Evolutionary conservation across 2,329 filamentous ascomycete species (phyloP), one percentile per base, ranked within the genome.

Genomic region (Mariannaea elegans): DNA sequence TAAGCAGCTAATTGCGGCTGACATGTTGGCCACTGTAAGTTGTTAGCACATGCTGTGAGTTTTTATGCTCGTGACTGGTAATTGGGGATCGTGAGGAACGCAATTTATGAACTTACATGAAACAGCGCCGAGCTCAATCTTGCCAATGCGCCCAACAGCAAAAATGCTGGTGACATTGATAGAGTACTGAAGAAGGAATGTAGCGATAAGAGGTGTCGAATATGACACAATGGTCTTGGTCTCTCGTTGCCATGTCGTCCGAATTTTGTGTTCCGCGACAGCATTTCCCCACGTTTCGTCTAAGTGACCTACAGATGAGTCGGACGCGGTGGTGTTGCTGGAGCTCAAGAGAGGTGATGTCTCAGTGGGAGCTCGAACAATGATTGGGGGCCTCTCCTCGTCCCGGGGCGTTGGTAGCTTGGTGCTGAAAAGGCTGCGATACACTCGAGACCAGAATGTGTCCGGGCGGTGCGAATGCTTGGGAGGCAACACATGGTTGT

Each of bases 211-310:
- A 1, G 91, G 91, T 27, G 83, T 80, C 2, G 90, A 89, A 73
- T 94, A 94, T 63, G 84, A 82, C 27, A 84, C 79, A 38, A 98
- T 83, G 1, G 93, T 93, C 78, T 94, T 93, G 39, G 90, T 83
- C 80, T 98, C 94, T 63, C 94, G 87, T 75, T 91, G 89, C 93
- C 94, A 98, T 5, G 93, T 96, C 4, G 94, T 97, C 52, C 90
- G 89, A 65, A 98, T 94, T 71, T 88, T 85, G 10, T 93, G 93
- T 0, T 90, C 86, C 1, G 87, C 84, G 10, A 97, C 91, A 0
- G 94, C 94, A 62, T 93, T 90, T 63, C 94, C 90, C 93, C 93
- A 97, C 72, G 92, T 90, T 69, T 87, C 84, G 66, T 90, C 86
- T 49, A 94, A 81, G 44, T 87, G 85, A 4, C 82, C 80, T 56